Base-by-base conservation (phyloP, 2,329 filamentous ascomycete genomes). In the Aspergillus uvarum region DNA sequence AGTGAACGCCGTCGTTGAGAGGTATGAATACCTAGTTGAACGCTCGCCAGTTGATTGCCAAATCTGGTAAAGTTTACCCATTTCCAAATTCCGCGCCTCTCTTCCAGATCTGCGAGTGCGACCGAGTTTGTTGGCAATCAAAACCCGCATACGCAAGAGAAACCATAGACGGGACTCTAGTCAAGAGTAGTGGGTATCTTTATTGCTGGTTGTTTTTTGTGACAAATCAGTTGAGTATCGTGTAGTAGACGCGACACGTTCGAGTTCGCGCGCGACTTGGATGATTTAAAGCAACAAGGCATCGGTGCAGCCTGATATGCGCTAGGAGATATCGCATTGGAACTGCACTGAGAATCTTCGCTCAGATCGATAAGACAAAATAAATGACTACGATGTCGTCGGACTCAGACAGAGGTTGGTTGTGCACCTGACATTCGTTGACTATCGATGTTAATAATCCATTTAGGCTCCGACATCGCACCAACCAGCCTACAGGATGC, bases 401-500 rank as follows among this genome's bases (percentile, higher is more conserved):
- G 5, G 62, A 62, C 31, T 21, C 47, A 12, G 63, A 60, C 26
- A 58, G 42, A 66, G 64, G 67, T 68, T 54, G 53, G 63, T 63
- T 49, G n/a, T 47, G 24, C 24, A 19, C 16, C n/a, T 26, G 16
- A 12, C 35, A 21, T 22, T 12, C 7, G 32, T 26, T n/a, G 31
- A 31, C 14, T 42, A 11, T 35, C 21, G 42, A 12, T 7, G 21
- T 59, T 32, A 35, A 53, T 62, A 59, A 61, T 53, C 47, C 5
- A 16, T 21, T 42, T 31, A 57, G 54, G 42, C 54, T 55, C 42
- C 62, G 66, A 65, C 42, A 19, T 54, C 32, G 53, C 64, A 58
- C 61, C 68, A 42, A 70, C 48, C 53, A 64, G 63, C 61, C 67
- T 77, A 63, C 58, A 66, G 24, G 71, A 76, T 67, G 71, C 72